Conservation (phyloP, 805 yeast species). For the Ogataea zsoltii region DNA sequence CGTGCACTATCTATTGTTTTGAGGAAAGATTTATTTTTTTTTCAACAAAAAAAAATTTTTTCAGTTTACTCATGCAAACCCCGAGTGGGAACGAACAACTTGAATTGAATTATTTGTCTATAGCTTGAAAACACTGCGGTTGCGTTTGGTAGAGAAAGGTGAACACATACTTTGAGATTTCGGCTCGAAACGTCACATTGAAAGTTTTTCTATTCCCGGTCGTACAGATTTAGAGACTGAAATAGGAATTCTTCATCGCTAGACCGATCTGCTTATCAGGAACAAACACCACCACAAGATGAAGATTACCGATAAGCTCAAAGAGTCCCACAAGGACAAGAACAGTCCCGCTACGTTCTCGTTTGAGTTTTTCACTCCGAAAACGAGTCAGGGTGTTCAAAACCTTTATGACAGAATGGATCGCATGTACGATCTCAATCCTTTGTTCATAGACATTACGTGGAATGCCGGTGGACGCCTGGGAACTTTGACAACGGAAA, state of each 20-base stretch:
- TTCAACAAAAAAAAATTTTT: slow-evolving; percentile 2
- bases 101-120: too few relatives aligned
- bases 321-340: slow-evolving; percentile 37
- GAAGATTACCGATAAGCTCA: slow-evolving; percentile 49
- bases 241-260: background rate
- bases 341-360: slow-evolving; percentile 72
- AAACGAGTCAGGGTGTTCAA: slow-evolving; percentile 95
- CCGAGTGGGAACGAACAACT: background rate
- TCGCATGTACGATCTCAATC: slow-evolving; percentile 89
- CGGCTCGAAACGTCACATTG: too few relatives aligned
- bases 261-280: slow-evolving; percentile 1
- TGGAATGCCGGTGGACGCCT: slow-evolving; percentile 98
- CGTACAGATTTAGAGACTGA: background rate
- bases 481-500: slow-evolving; percentile 81
- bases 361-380: slow-evolving; percentile 96
- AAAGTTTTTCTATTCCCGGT: too few relatives aligned
- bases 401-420: slow-evolving; percentile 97
- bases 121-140: too few relatives aligned
- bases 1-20: slow-evolving; percentile 3
- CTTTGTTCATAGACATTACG: slow-evolving; percentile 91
- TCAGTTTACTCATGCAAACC: slow-evolving; percentile 1
- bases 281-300: slow-evolving; percentile 22
- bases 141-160: too few relatives aligned
- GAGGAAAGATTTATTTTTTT: slow-evolving; percentile 4
- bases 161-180: too few relatives aligned